Percentiles rank a stretch among this genome's conserved stretches.
phyloP scores from a whole-genome alignment of 2,329 filamentous ascomycete genomes.

The Sarocladium strictum region DNA sequence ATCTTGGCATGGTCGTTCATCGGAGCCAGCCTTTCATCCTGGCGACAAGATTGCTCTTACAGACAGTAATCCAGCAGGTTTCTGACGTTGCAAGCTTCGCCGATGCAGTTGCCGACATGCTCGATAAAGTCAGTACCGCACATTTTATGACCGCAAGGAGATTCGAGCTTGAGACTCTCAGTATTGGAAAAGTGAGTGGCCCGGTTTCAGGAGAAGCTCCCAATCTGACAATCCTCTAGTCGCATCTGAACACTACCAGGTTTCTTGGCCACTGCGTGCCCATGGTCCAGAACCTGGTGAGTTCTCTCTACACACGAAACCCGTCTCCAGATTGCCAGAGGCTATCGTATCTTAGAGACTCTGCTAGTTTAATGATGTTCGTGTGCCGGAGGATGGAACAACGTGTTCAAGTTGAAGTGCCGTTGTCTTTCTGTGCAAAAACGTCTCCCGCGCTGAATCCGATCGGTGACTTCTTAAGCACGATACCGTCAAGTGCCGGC shows the following conservation, averaged over 20 bases:
- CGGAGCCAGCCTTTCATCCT: constrained; percentile 27
- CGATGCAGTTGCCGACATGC: constrained; percentile 27
- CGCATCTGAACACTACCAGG: constrained; percentile 25
- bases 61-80: constrained; percentile 29
- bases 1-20: constrained; percentile 20
- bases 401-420: background rate
- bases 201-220: background rate
- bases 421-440: background rate
- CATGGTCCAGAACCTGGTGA: constrained; percentile 34
- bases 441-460: background rate
- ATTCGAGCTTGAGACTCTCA: constrained; percentile 45
- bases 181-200: constrained; percentile 42
- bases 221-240: constrained; percentile 21
- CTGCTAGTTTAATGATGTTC: constrained; percentile 33
- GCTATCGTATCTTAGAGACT: constrained; percentile 34
- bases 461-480: background rate
- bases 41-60: constrained; percentile 30
- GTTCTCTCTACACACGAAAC: constrained; percentile 33
- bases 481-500: background rate
- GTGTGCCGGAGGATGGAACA: constrained; percentile 23
- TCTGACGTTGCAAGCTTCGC: constrained; percentile 23
- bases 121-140: constrained; percentile 27
- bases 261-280: constrained; percentile 38
- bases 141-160: constrained; percentile 35
- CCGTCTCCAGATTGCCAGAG: constrained; percentile 23